Percentiles rank a stretch among this genome's conserved stretches.
Conservation (phyloP, 139 green algal species). For the Auxenochlorella protothecoides region DNA sequence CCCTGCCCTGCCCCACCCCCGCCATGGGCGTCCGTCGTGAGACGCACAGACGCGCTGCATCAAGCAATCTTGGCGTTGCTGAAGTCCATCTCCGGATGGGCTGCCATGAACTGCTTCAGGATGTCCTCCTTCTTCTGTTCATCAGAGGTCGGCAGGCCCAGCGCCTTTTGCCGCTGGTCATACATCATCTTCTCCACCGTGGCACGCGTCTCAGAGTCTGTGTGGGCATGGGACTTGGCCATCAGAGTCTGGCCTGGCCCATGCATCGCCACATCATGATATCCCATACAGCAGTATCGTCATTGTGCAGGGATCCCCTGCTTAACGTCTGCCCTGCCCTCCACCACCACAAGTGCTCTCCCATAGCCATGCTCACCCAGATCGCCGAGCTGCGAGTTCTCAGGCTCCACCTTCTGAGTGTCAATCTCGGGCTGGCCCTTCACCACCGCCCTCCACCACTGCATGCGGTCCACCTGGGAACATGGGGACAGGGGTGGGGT, state of each 20-base stretch:
- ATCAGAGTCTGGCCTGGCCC: too few species aligned
- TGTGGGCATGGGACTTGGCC: not conserved
- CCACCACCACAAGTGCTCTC: not conserved
- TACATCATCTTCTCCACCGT: slow-evolving; percentile 94
- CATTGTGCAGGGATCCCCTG: too few species aligned
- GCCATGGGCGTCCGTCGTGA: too few species aligned
- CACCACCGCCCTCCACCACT: slow-evolving; percentile 84
- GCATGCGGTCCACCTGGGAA: slow-evolving; percentile 43
- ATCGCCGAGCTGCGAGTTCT: slow-evolving; percentile 89
- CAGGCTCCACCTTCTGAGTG: slow-evolving; percentile 84
- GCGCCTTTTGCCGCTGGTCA: slow-evolving; percentile 92
- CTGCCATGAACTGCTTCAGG: slow-evolving; percentile 92
- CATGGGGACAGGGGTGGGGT: too few species aligned
- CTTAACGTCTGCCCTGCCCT: not conserved
- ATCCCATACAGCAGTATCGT: too few species aligned
- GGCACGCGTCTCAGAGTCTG: slow-evolving; percentile 75
- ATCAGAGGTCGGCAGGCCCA: slow-evolving; percentile 89
- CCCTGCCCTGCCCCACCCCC: too few species aligned
- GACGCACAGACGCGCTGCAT: too few species aligned
- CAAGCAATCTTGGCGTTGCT: slow-evolving; percentile 82
- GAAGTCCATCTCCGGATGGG: slow-evolving; percentile 95
- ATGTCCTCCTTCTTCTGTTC: slow-evolving; percentile 86
- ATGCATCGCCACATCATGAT: not conserved
- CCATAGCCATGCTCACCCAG: slow-evolving; percentile 36
- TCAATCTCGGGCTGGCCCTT: slow-evolving; percentile 80